Evolutionary conservation across 192 early-diverging fungal genomes (phyloP), one percentile per base, ranked within the genome.

Genomic region (Phlyctochytrium arcticum): DNA sequence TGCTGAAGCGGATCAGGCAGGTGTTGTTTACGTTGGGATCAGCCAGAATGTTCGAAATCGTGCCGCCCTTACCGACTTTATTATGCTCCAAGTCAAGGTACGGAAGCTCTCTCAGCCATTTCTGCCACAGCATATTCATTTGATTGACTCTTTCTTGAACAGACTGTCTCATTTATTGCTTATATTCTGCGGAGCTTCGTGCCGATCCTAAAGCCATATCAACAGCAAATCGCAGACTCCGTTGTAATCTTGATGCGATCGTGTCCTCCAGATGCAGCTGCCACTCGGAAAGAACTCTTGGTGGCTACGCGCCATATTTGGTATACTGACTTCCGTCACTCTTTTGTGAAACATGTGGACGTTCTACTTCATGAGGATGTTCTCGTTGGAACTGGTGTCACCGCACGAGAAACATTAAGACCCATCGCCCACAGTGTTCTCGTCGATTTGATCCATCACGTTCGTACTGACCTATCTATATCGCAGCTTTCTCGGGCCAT

Each of bases 81-180:
- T 95, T 32, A 87, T 91, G 7, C 88, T 97, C 21, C 97, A 99
- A 81, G 92, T 95, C 36, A 99, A 99, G 81, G 88, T 88, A 73
- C 31, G 64, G 12, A 30, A 48, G 17, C 53, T 30, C 24, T 19
- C 3, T 9, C 24, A 33, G 10, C 27, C 34, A 1, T 9, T 36
- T 4, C 12, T 27, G 26, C 31, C 27, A 6, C 9, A 19, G 17
- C n/a, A 8, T 21, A 12, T 34, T n/a, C 26, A n/a, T 27, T 7
- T 50, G 8, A 39, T 1, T 33, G 15, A 9, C 56, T n/a, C 56
- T 15, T 42, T 2, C 36, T 48, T 19, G 2, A 12, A 19, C 58
- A 89, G 82, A 99, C 97, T 26, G 88, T 98, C 73, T 96, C 95
- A 6, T 99, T 98, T 65, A 73, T 99, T 53, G 95, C 96, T 3